These are phyloP conservation scores for Lophium mytilinum DNA, from an alignment of 495 filamentous ascomycete species.

Conservation along the genomic window DNA sequence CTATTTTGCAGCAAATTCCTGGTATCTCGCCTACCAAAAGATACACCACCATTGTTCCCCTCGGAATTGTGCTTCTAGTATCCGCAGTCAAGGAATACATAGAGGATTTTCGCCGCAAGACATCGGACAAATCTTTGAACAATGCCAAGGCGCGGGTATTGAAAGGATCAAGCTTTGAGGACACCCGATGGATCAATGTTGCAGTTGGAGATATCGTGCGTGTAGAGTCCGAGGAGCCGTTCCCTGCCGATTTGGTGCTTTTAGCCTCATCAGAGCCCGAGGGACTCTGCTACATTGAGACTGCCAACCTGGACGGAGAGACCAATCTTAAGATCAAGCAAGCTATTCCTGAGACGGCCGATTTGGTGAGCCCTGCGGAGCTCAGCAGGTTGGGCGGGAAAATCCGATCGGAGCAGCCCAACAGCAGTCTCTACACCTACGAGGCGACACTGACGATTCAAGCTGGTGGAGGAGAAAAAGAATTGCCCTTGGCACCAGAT, in stretches of 20 bases:
- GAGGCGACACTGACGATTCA: conserved; percentile 93
- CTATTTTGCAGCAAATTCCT: conserved; percentile 90
- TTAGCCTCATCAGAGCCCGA: conserved; percentile 95
- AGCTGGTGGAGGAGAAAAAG: conserved; percentile 90
- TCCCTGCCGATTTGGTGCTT: conserved; percentile 88
- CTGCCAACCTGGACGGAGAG: conserved; percentile 94
- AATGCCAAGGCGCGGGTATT: conserved; percentile 78
- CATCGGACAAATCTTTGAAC: conserved; percentile 81
- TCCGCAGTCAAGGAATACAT: conserved; percentile 93
- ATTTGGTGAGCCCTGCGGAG: conserved; percentile 78
- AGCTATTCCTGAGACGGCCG: conserved; percentile 85
- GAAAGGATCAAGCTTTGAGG: conserved; percentile 74
- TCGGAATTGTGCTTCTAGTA: conserved; percentile 80
- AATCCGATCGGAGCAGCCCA: conserved; percentile 91
- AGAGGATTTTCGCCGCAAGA: conserved; percentile 86
- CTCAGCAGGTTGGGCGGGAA: conserved; percentile 79
- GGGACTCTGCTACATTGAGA: conserved; percentile 98
- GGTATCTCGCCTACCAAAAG: conserved; percentile 87
- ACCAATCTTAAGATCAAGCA: conserved; percentile 99
- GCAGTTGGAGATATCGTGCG: conserved; percentile 89
- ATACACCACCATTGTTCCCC: conserved; percentile 92
- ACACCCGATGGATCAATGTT: conserved; percentile 89
- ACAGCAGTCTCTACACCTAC: conserved; percentile 97
- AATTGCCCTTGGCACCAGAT: conserved; percentile 72
- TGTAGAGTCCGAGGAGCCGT: conserved; percentile 92